phyloP scores from a whole-genome alignment of 495 filamentous ascomycete species.

The Annulohypoxylon stygium region DNA sequence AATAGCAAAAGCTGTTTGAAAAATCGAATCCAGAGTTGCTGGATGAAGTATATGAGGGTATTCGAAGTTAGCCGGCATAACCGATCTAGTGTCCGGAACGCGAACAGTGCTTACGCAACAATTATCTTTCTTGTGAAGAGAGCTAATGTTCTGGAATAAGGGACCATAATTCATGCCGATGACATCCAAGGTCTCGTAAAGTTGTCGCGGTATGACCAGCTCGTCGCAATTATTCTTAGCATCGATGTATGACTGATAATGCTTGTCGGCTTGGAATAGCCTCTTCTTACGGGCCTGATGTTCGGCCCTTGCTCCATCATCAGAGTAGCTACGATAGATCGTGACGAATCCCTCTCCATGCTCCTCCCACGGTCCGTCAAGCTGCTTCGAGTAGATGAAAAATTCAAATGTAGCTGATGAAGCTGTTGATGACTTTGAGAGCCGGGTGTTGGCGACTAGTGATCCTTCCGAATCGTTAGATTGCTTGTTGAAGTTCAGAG shows the following conservation, averaged over 20 bases:
- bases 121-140: slow-evolving; percentile 28
- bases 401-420: slow-evolving; percentile 41
- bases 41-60: slow-evolving; percentile 60
- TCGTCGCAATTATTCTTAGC: slow-evolving; percentile 35
- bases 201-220: slow-evolving; percentile 38
- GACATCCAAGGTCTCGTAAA: slow-evolving; percentile 52
- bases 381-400: slow-evolving; percentile 49
- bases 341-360: slow-evolving; percentile 47
- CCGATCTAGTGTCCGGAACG: slow-evolving; percentile 55
- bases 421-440: neutral
- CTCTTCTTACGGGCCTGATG: neutral
- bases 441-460: neutral
- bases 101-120: slow-evolving; percentile 34
- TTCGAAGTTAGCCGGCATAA: slow-evolving; percentile 60
- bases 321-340: slow-evolving; percentile 34
- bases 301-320: neutral
- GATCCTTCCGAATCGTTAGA: neutral
- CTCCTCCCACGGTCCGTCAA: slow-evolving; percentile 44
- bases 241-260: slow-evolving; percentile 16
- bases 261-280: neutral
- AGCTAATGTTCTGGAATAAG: slow-evolving; percentile 56
- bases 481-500: slow-evolving; percentile 37
- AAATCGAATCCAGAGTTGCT: slow-evolving; percentile 53
- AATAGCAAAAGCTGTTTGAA: slow-evolving; percentile 47
- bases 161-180: slow-evolving; percentile 62